Evolutionary conservation across 208 protist genomes (phyloP).

Genomic region (Zelonia costaricensis): DNA sequence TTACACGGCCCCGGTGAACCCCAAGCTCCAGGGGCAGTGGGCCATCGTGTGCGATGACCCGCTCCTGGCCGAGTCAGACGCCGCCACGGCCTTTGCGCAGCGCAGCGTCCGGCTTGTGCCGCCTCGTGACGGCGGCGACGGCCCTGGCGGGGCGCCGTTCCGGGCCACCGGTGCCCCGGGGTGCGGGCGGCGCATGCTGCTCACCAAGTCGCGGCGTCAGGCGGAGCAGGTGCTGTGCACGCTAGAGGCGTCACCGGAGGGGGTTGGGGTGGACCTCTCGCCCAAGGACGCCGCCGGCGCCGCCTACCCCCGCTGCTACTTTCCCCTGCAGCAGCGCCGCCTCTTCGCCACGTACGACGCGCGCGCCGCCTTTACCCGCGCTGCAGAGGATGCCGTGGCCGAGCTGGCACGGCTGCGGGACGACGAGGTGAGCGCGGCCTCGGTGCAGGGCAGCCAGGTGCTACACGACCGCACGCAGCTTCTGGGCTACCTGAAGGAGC

Average conservation of each 20-base stretch:
- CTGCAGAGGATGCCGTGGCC: slow-evolving; percentile 6
- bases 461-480: slow-evolving; percentile 2
- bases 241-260: neutral
- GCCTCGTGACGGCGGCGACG: neutral
- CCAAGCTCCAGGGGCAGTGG: slow-evolving; percentile 13
- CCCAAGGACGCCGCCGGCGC: neutral
- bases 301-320: slow-evolving; percentile 20
- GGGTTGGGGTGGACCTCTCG: slow-evolving; percentile 3
- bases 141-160: neutral
- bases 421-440: neutral
- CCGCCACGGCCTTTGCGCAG: neutral
- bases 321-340: slow-evolving; percentile 9
- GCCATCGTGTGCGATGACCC: slow-evolving; percentile 20
- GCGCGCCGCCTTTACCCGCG: slow-evolving; percentile 13
- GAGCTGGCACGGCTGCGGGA: slow-evolving; percentile 3
- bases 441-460: neutral
- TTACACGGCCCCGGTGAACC: slow-evolving; percentile 22
- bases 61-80: neutral
- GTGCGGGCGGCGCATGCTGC: slow-evolving; percentile 1
- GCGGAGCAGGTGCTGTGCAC: neutral
- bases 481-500: neutral
- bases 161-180: neutral
- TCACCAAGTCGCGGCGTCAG: slow-evolving; percentile 6
- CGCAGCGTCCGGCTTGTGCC: slow-evolving; percentile 13
- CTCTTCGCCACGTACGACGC: slow-evolving; percentile 26